Evolutionary conservation across 305 asterid species (phyloP).

Genomic region (Petunia hybrid): DNA sequence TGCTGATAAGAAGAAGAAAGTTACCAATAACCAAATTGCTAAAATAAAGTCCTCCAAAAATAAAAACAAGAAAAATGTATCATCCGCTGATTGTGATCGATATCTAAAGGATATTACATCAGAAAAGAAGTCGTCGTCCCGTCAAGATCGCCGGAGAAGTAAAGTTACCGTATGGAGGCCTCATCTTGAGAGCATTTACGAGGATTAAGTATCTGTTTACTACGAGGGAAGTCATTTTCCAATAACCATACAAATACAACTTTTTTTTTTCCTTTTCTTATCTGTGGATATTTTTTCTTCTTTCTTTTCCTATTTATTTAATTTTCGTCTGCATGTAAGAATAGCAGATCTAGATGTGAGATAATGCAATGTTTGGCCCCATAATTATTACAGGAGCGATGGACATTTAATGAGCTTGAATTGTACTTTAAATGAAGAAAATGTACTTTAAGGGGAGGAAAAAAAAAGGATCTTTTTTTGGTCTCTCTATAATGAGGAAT

Average conservation of each 20-base stretch:
- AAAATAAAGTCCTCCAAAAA: slow-evolving; percentile 34
- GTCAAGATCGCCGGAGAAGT: slow-evolving; percentile 56
- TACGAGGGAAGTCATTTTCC: not conserved
- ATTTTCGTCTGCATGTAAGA: too few relatives aligned
- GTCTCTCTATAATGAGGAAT: too few relatives aligned
- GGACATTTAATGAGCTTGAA: too few relatives aligned
- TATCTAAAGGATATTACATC: not conserved
- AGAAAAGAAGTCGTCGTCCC: slow-evolving; percentile 48
- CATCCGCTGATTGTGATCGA: not conserved
- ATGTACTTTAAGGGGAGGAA: too few relatives aligned
- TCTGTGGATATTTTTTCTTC: too few relatives aligned
- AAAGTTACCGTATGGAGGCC: slow-evolving; percentile 69
- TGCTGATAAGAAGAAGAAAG: slow-evolving; percentile 40
- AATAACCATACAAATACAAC: too few relatives aligned
- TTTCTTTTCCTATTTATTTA: too few relatives aligned
- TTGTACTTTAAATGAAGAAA: too few relatives aligned
- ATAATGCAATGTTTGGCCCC: too few relatives aligned
- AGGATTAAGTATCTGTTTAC: slow-evolving; percentile 40
- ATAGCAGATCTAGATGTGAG: too few relatives aligned
- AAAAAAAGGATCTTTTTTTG: not conserved
- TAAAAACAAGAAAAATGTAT: slow-evolving; percentile 38
- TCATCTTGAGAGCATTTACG: slow-evolving; percentile 65
- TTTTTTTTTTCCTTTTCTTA: too few relatives aligned
- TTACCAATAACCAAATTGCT: slow-evolving; percentile 1
- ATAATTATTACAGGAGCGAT: too few relatives aligned